A percentile compares a stretch with the other conserved stretches of the same genome.
Evolutionary conservation across 177 flowering plant species (phyloP).

Genomic region (Tripterygium wilfordii): DNA sequence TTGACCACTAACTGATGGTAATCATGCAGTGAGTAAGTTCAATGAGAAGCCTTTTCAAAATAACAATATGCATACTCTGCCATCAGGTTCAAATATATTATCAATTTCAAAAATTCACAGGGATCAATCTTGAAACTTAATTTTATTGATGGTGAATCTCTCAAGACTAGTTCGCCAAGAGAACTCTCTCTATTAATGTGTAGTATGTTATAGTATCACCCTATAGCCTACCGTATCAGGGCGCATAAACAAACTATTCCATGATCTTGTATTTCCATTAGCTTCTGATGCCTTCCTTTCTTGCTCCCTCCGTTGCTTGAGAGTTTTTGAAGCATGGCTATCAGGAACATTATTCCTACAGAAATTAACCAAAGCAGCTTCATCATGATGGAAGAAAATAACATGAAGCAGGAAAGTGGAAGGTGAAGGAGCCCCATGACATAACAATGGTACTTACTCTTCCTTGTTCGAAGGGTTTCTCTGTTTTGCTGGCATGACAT

Average conservation of each 20-base stretch:
- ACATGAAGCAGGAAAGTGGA: background rate
- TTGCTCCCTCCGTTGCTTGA: slow-evolving; percentile 69
- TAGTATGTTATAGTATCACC: background rate
- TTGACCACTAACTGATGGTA: no score
- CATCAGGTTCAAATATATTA: no score
- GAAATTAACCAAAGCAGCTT: background rate
- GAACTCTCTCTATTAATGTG: no score
- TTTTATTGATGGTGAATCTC: no score
- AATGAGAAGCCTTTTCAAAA: no score
- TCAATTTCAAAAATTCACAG: no score
- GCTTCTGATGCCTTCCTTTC: slow-evolving; percentile 84
- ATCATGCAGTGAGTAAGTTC: no score
- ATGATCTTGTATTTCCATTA: slow-evolving; percentile 79
- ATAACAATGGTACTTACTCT: slow-evolving; percentile 32
- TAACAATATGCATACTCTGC: no score
- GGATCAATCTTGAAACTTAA: no score
- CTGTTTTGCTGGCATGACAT: slow-evolving; percentile 72
- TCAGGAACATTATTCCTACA: slow-evolving; percentile 26
- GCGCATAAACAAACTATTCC: slow-evolving; percentile 91
- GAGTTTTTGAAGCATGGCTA: slow-evolving; percentile 36
- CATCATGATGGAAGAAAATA: background rate
- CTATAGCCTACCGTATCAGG: slow-evolving; percentile 70
- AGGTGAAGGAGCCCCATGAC: background rate
- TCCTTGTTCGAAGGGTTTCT: slow-evolving; percentile 35
- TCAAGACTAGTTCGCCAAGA: no score